Conservation (phyloP, 2,329 filamentous ascomycete species). For the Sclerotinia borealis region DNA sequence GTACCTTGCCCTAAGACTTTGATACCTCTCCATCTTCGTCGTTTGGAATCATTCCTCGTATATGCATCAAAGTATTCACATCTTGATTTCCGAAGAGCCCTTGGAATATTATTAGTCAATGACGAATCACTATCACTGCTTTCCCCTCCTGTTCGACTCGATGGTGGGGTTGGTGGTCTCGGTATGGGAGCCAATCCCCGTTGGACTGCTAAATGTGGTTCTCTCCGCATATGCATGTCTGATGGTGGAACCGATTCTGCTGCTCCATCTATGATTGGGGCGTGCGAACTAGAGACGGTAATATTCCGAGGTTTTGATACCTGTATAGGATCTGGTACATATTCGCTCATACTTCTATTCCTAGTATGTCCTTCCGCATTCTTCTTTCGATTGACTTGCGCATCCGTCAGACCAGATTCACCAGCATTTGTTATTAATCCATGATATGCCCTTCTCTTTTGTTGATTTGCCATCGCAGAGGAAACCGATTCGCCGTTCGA, state of each 20-base stretch:
- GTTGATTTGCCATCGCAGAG: constrained; percentile 44
- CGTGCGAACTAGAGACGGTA: constrained; percentile 61
- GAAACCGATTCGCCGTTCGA: constrained; percentile 48
- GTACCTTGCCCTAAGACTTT: constrained; percentile 84
- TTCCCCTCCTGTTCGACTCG: constrained; percentile 61
- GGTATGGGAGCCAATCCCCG: constrained; percentile 62
- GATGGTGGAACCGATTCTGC: constrained; percentile 35
- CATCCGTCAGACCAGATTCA: constrained; percentile 19
- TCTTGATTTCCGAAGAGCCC: constrained; percentile 34
- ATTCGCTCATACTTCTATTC: constrained; percentile 85
- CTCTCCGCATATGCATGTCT: constrained; percentile 58
- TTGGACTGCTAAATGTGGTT: constrained; percentile 72
- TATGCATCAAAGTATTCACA: constrained; percentile 65
- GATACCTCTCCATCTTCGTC: constrained; percentile 71
- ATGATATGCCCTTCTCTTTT: constrained; percentile 53
- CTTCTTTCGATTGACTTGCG: constrained; percentile 26
- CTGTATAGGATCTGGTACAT: constrained; percentile 65
- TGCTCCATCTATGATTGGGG: constrained; percentile 40
- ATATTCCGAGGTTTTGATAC: constrained; percentile 63
- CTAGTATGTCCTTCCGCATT: constrained; percentile 46
- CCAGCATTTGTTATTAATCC: constrained; percentile 34
- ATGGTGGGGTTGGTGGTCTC: constrained; percentile 72
- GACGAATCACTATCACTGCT: constrained; percentile 45
- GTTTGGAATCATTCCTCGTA: constrained; percentile 61
- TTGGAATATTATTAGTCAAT: constrained; percentile 36